Evolutionary conservation across 2,329 filamentous ascomycete species (phyloP).

Genomic region (Aspergillus calidoustus): DNA sequence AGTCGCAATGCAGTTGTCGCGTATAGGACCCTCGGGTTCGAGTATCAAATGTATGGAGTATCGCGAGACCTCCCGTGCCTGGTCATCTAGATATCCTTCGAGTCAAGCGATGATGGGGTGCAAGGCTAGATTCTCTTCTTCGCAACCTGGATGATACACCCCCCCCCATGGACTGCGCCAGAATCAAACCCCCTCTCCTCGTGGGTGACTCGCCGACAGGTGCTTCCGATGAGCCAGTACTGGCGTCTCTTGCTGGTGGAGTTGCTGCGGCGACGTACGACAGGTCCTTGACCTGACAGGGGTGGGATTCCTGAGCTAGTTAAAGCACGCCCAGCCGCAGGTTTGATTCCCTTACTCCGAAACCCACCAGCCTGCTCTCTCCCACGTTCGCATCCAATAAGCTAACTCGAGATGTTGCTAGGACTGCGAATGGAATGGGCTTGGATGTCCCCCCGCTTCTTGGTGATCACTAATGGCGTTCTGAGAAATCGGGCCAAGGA

Average conservation of each 20-base stretch:
- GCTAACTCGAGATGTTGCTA: constrained; percentile 25
- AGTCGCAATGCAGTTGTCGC: constrained; percentile 4
- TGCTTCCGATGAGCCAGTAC: constrained; percentile 24
- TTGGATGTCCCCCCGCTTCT: constrained; percentile 26
- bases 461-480: constrained; percentile 25
- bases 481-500: constrained; percentile 20
- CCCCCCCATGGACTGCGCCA: constrained; percentile 27
- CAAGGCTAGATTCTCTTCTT: constrained; percentile 22
- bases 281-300: constrained; percentile 26
- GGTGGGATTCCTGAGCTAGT: constrained; percentile 26
- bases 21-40: constrained; percentile 9
- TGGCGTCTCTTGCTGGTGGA: constrained; percentile 27
- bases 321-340: constrained; percentile 26
- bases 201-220: constrained; percentile 29
- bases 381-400: constrained; percentile 30
- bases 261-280: constrained; percentile 31
- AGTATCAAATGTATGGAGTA: background rate
- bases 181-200: constrained; percentile 23
- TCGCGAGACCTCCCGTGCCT: constrained; percentile 12
- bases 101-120: constrained; percentile 18
- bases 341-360: constrained; percentile 29
- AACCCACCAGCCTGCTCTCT: constrained; percentile 25
- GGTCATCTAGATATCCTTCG: constrained; percentile 16
- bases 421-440: constrained; percentile 25
- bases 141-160: constrained; percentile 23